Base-by-base conservation (phyloP, 805 yeast genomes). In the Kluyveromyces aestuarii region DNA sequence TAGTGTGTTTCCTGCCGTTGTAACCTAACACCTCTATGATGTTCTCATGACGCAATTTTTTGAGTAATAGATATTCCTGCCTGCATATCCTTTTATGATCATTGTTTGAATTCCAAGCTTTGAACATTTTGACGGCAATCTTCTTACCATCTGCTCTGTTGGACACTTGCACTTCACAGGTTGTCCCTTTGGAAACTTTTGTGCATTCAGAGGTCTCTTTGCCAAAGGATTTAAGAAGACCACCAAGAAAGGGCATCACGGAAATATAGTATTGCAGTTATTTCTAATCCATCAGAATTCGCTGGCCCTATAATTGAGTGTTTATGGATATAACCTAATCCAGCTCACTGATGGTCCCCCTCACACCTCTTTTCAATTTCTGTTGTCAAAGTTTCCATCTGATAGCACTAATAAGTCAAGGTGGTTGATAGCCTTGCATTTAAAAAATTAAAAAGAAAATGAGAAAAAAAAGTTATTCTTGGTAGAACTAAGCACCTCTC, bases 121-220 rank as follows among this genome's bases (percentile, higher is more conserved):
- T 74, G 64, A 91, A 89, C 65, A 86, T 84, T 69, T 90, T 90
- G 48, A 91, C 85, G 0, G 98, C 98, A 66, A 78, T 87, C 3
- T 86, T 63, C 51, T 77, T 74, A 21, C 79, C 76, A 54, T 81
- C 82, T 0, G 75, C 63, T 47, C 84, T 76, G 50, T 79, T 77
- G 50, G 88, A 84, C 46, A 87, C 73, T 18, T 37, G 35, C 35
- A 44, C 46, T n/a, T 44, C 46, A 33, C 46, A 36, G 21, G 46
- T 44, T 4, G 41, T 44, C 7, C 46, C 46, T 14, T 8, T 37
- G 8, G 36, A 8, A 8, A 43, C 25, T 36, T 27, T 27, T 35
- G 45, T 30, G 14, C 8, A 7, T 11, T 30, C 35, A 10, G 11
- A 13, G 35, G 14, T 13, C 4, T 30, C 7, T 5, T 2, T 30